Conservation (phyloP, 495 filamentous ascomycete species). For the Lepraria neglecta region DNA sequence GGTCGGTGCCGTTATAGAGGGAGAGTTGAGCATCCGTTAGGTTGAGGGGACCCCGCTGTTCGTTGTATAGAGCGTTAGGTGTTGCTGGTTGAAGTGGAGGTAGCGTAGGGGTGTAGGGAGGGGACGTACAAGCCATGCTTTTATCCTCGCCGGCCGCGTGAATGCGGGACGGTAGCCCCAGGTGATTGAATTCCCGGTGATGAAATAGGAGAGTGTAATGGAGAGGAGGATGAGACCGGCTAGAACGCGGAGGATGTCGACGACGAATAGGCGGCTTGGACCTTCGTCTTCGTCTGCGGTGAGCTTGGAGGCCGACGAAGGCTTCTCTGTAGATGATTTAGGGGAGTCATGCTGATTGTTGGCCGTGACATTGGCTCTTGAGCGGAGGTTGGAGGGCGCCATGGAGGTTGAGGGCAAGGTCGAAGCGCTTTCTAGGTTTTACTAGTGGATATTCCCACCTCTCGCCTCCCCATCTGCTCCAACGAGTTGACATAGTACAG, state of each 20-base stretch:
- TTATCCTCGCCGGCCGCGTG: conserved; percentile 54
- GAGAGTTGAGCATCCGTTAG: conserved; percentile 70
- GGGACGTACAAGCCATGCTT: conserved; percentile 52
- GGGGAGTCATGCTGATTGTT: conserved; percentile 12
- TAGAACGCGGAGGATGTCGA: conserved; percentile 73
- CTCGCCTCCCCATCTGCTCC: background rate
- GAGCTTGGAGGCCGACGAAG: conserved; percentile 8
- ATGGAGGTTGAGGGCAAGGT: conserved; percentile 16
- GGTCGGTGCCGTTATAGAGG: conserved; percentile 71
- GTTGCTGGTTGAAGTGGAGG: conserved; percentile 8
- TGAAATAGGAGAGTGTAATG: conserved; percentile 68
- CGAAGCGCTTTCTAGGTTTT: background rate
- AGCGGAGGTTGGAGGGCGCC: conserved; percentile 28
- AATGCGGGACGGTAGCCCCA: conserved; percentile 70
- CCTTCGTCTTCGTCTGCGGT: conserved; percentile 19
- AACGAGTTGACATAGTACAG: too few relatives aligned
- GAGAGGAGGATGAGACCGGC: conserved; percentile 63
- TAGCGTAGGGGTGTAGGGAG: conserved; percentile 3
- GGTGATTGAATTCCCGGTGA: conserved; percentile 63
- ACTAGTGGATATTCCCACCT: background rate
- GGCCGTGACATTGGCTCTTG: conserved; percentile 15
- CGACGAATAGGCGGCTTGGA: conserved; percentile 42
- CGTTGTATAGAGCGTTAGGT: conserved; percentile 22
- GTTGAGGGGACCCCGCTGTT: conserved; percentile 45
- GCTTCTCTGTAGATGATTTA: conserved; percentile 3